Base-by-base conservation (phyloP, 148 eudicot genomes). In the Silene uniflora region DNA sequence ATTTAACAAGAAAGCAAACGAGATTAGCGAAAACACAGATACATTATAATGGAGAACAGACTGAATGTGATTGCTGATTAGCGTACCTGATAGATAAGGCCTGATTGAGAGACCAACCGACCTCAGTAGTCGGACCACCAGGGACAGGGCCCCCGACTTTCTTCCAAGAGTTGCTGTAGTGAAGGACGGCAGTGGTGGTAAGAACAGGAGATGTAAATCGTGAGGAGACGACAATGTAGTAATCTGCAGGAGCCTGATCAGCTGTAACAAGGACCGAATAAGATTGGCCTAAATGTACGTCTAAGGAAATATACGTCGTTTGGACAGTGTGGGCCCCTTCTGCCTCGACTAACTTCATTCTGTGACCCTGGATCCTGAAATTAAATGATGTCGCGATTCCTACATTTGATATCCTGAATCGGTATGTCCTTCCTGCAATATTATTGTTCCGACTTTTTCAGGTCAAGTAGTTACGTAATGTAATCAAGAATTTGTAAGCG, bases 241-340 rank as follows among this genome's bases (percentile, higher is more conserved):
- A 96, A 72, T 96, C 99, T 63, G 76, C 86, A 21, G 97, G 85
- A 19, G 89, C 73, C 75, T 96, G 99, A 81, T 96, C 85, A 46
- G 94, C 92, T 3, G 87, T 87, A 73, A 96, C 97, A 63, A 96
- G 80, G 55, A 96, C 98, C 0, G 99, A 90, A 71, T 83, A 86
- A 9, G 99, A 91, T 64, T 96, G 99, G 19, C 99, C 99, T 44
- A 92, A 67, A 84, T 96, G 99, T 79, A 96, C 69, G 77, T 96
- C 99, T 1, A 96, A 81, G n/a, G 99, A 86, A 52, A 81, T 25
- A 74, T 90, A 92, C 2, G 76, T 78, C 61, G 77, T 83, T 63
- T 96, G 99, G 25, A 92, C 69, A 1, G 99, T 96, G 77, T 96
- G 99, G 7, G 99, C 87, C 58, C 99, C 99, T 85, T 96, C 99